These are phyloP conservation scores for Coemansia sp. DNA, from an alignment of 192 early-diverging fungal species.

Conservation along the genomic window DNA sequence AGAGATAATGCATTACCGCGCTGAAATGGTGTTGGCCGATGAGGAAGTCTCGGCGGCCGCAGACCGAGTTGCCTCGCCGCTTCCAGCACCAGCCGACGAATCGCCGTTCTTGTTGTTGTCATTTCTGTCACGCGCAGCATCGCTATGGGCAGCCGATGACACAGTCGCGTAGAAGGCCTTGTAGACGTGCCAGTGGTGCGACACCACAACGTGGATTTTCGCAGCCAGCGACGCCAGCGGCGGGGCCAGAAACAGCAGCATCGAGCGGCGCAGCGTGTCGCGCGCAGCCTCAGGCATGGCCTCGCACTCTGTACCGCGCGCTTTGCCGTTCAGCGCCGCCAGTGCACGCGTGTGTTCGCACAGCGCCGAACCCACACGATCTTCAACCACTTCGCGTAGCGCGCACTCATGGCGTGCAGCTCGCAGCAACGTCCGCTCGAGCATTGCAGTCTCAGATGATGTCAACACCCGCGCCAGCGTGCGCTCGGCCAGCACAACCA, in stretches of 20 bases:
- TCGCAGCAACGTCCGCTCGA: slow-evolving; percentile 47
- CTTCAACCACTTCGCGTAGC: slow-evolving; percentile 50
- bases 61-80: background rate
- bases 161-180: slow-evolving; percentile 41
- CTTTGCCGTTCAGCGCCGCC: slow-evolving; percentile 16
- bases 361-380: slow-evolving; percentile 32
- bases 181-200: slow-evolving; percentile 54
- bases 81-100: background rate
- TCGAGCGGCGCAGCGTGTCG: slow-evolving; percentile 30
- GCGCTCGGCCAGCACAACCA: slow-evolving; percentile 35
- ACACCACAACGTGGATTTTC: slow-evolving; percentile 30
- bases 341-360: slow-evolving; percentile 28
- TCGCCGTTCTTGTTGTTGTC: slow-evolving; percentile 1
- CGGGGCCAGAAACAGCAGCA: slow-evolving; percentile 40
- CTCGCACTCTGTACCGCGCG: slow-evolving; percentile 32
- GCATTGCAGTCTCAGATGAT: slow-evolving; percentile 25
- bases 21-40: slow-evolving; percentile 16
- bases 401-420: slow-evolving; percentile 48
- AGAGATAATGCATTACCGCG: background rate
- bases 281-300: slow-evolving; percentile 28
- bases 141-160: slow-evolving; percentile 3
- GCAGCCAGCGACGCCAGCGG: slow-evolving; percentile 23
- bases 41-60: slow-evolving; percentile 4
- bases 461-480: slow-evolving; percentile 19
- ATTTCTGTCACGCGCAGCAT: background rate